phyloP scores from a whole-genome alignment of 768 basidiomycete species.

The Hygrocybe coccinea region DNA sequence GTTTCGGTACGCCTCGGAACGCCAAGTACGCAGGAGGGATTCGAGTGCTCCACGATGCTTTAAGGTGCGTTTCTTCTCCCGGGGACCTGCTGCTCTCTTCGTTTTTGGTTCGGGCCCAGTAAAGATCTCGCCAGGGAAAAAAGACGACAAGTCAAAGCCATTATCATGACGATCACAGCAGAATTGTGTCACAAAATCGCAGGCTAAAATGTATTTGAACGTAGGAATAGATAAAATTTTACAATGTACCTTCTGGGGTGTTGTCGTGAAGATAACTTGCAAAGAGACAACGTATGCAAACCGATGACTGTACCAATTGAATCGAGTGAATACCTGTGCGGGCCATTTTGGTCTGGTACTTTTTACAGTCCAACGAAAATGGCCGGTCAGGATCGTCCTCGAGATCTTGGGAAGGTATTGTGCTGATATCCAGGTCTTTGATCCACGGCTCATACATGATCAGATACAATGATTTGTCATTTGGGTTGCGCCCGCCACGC shows the following conservation, averaged over 20 bases:
- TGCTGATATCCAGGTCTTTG: neutral
- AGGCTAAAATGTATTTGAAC: neutral
- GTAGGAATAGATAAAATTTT: neutral
- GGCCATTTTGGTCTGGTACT: neutral
- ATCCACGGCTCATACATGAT: constrained; percentile 20
- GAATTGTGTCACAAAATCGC: neutral
- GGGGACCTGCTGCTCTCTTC: neutral
- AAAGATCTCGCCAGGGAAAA: neutral
- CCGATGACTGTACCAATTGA: neutral
- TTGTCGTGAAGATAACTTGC: neutral
- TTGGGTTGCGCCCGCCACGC: constrained; percentile 10
- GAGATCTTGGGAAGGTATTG: neutral
- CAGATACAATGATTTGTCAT: constrained; percentile 10
- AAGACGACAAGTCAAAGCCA: neutral
- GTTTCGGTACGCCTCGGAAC: neutral
- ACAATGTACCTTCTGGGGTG: constrained; percentile 4
- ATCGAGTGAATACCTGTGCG: neutral
- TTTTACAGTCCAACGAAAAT: neutral
- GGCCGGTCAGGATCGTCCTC: constrained; percentile 4
- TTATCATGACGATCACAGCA: constrained; percentile 2
- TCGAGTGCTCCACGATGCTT: neutral
- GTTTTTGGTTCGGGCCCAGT: neutral
- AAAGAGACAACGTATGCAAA: neutral
- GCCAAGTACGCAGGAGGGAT: neutral
- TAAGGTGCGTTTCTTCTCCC: neutral